phyloP scores from a whole-genome alignment of 2,329 filamentous ascomycete species.

The Cladophialophora psammophila region DNA sequence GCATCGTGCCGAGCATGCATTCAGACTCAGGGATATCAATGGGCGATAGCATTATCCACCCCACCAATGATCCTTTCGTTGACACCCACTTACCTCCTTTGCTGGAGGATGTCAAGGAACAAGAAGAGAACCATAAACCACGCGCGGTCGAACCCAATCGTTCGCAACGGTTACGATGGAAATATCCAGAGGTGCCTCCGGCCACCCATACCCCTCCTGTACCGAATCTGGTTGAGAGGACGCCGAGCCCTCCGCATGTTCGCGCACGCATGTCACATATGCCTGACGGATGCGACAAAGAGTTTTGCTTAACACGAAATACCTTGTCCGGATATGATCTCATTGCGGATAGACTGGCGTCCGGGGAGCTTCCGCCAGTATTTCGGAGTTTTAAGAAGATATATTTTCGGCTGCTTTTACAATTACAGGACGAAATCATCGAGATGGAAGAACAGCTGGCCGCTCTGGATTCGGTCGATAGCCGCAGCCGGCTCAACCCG shows the following conservation, averaged over 20 bases:
- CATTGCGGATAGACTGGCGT: constrained; percentile 63
- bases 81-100: constrained; percentile 28
- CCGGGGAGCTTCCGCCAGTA: constrained; percentile 61
- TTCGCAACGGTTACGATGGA: constrained; percentile 24
- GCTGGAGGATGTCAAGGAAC: constrained; percentile 27
- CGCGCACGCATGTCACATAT: constrained; percentile 12
- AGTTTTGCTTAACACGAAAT: constrained; percentile 9
- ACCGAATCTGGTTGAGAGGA: constrained; percentile 4
- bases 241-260: constrained; percentile 25
- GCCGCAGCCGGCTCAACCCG: constrained; percentile 45
- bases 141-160: constrained; percentile 10
- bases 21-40: constrained; percentile 48
- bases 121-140: constrained; percentile 12
- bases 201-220: constrained; percentile 27
- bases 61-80: constrained; percentile 14
- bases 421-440: constrained; percentile 83
- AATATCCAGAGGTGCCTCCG: constrained; percentile 32
- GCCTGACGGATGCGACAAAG: constrained; percentile 12
- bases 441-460: constrained; percentile 82
- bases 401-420: constrained; percentile 81
- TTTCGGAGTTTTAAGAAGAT: constrained; percentile 84
- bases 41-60: constrained; percentile 41
- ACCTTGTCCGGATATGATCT: constrained; percentile 60
- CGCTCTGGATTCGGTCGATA: constrained; percentile 63
- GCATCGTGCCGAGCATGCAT: constrained; percentile 40